Percentiles rank a stretch among this genome's conserved stretches.
Conservation (phyloP, 179 eudicot species). For the Amaranthus tricolor region DNA sequence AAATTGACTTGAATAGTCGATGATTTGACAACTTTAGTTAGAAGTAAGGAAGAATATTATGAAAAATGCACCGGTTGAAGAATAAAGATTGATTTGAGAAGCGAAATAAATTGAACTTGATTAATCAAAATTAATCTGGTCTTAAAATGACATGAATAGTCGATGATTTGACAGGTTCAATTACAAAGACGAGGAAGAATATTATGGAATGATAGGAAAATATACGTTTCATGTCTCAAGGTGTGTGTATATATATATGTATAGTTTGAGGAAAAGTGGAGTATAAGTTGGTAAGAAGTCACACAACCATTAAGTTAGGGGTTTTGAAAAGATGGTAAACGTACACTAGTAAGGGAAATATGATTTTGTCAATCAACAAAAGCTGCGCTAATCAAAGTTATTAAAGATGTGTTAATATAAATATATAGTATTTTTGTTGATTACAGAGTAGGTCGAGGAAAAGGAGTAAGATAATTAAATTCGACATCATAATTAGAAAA, state of each 20-base stretch:
- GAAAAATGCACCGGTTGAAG: too few species aligned
- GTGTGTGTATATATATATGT: background rate
- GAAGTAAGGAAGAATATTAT: background rate
- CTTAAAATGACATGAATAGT: background rate
- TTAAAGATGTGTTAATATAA: background rate
- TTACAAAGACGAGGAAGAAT: background rate
- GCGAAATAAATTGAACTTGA: too few species aligned
- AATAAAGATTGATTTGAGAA: too few species aligned
- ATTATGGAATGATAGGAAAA: background rate
- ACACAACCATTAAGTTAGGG: background rate
- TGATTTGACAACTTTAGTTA: background rate
- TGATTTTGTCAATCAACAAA: background rate
- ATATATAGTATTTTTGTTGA: too few species aligned
- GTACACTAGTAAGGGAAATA: slow-evolving; percentile 5
- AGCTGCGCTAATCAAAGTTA: background rate
- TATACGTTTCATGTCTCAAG: background rate
- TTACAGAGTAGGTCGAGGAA: too few species aligned
- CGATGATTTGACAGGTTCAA: background rate
- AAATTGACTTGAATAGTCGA: background rate
- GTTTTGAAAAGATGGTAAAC: slow-evolving; percentile 14
- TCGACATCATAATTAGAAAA: too few species aligned
- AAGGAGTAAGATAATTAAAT: too few species aligned
- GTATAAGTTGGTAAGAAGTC: slow-evolving; percentile 11
- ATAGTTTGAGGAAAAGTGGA: slow-evolving; percentile 13
- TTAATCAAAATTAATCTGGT: background rate